phyloP scores from a whole-genome alignment of 176 grass and related monocot genomes.

The Avena sativa region DNA sequence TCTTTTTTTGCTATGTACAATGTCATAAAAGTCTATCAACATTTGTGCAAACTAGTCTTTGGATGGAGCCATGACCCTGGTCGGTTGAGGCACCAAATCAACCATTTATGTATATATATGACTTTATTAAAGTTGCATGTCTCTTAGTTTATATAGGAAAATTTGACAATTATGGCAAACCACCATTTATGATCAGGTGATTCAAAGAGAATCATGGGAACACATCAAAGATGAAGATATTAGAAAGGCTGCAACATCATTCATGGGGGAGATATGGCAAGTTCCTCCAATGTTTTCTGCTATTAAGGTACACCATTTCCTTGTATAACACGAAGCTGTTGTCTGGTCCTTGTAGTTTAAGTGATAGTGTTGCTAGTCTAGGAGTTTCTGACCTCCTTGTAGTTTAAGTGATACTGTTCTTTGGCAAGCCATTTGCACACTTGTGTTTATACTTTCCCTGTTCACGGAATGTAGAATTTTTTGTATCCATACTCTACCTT shows the following conservation, averaged over 20 bases:
- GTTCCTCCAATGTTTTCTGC: conserved; percentile 99
- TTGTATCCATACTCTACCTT: background rate
- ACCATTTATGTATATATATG: background rate
- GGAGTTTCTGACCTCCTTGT: background rate
- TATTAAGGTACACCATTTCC: conserved; percentile 73
- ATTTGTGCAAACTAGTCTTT: background rate
- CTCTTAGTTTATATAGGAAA: conserved; percentile 19
- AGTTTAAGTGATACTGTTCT: background rate
- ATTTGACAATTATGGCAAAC: background rate
- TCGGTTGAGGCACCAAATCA: background rate
- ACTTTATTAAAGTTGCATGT: background rate
- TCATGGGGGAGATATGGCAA: conserved; percentile 97
- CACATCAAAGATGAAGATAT: conserved; percentile 92
- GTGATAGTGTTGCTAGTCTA: background rate
- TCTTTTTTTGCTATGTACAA: background rate
- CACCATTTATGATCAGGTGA: conserved; percentile 56
- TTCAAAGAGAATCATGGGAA: conserved; percentile 96
- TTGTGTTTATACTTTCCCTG: background rate
- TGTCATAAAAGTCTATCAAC: background rate
- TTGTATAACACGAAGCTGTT: conserved; percentile 4
- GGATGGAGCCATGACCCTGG: no score
- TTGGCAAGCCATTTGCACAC: background rate
- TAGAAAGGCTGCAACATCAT: conserved; percentile 76
- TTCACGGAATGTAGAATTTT: background rate
- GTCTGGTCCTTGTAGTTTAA: conserved; percentile 5